Evolutionary conservation across 768 basidiomycete genomes (phyloP), one percentile per base, ranked within the genome.

Genomic region (Xerocomus potaroensis): DNA sequence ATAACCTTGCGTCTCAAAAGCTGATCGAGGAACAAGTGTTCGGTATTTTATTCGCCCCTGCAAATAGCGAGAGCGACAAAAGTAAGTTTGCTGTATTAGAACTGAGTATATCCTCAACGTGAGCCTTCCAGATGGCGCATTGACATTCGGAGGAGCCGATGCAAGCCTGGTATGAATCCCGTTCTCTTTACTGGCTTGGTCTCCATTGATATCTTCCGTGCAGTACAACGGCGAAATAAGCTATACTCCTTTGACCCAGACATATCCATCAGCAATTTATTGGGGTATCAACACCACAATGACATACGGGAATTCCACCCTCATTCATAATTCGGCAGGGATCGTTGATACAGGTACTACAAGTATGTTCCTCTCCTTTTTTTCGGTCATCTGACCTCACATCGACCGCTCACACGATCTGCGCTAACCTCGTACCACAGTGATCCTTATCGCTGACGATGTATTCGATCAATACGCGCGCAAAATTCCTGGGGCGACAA

Each of bases 311-410:
- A 11, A n/a, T 5, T 34, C 30, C 27, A 45, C 38, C 12, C 14
- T 53, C 24, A 56, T 57, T 15, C 37, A 47, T 2, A 33, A 27
- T 2, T 47, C 45, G 4, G 51, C 62, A 24, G 62, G 62, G 6
- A 59, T 63, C 24, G 62, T 63, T 34, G 62, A 63, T 40, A 56
- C 53, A 8, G 61, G 61, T 16, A 63, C 59, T 18, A 55, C 56
- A 18, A 55, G 56, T 57, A 50, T 18, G 56, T 43, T 12, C 22
- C 14, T 35, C 24, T 19, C 32, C 31, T 8, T 16, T 9, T 14
- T 29, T n/a, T n/a, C n/a, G n/a, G n/a, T n/a, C n/a, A n/a, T n/a
- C n/a, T n/a, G n/a, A n/a, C n/a, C n/a, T n/a, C n/a, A n/a, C n/a
- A n/a, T n/a, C n/a, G n/a, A n/a, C n/a, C n/a, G n/a, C n/a, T 30